These are phyloP conservation scores for Coriaria nepalensis DNA, from an alignment of 306 rosid genomes.

Conservation along the genomic window DNA sequence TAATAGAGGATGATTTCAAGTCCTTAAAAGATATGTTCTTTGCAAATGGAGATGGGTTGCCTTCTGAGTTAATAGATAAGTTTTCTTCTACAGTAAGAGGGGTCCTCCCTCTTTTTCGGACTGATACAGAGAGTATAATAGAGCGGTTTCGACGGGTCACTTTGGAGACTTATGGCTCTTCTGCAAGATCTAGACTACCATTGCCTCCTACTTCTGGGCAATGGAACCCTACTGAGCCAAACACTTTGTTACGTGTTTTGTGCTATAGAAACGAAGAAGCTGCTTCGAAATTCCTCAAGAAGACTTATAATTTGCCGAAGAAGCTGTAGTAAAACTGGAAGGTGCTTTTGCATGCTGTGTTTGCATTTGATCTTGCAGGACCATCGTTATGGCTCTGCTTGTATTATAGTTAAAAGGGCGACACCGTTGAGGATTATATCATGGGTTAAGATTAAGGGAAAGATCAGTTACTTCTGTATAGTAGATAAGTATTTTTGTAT, in stretches of 20 bases:
- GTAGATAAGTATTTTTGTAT: too few species aligned
- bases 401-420: too few species aligned
- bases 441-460: too few species aligned
- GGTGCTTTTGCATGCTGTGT: too few species aligned
- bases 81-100: constrained; percentile 51
- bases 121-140: constrained; percentile 63
- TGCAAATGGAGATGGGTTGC: constrained; percentile 94
- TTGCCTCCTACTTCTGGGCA: constrained; percentile 91
- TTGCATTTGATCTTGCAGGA: too few species aligned
- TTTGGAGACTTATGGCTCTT: constrained; percentile 62
- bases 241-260: constrained; percentile 76
- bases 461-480: too few species aligned
- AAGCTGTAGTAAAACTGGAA: constrained; percentile 33
- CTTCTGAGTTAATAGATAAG: constrained; percentile 74
- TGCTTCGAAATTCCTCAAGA: constrained; percentile 76
- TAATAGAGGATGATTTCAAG: constrained; percentile 82
- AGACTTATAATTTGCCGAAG: constrained; percentile 85
- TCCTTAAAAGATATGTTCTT: constrained; percentile 68
- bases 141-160: constrained; percentile 67
- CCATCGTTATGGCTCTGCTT: too few species aligned
- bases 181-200: constrained; percentile 80
- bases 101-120: constrained; percentile 72
- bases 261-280: constrained; percentile 81
- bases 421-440: too few species aligned
- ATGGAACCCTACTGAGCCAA: constrained; percentile 87